These are phyloP conservation scores for Torrubiellomyces zombiae DNA, from an alignment of 2,329 filamentous ascomycete genomes.

Conservation along the genomic window DNA sequence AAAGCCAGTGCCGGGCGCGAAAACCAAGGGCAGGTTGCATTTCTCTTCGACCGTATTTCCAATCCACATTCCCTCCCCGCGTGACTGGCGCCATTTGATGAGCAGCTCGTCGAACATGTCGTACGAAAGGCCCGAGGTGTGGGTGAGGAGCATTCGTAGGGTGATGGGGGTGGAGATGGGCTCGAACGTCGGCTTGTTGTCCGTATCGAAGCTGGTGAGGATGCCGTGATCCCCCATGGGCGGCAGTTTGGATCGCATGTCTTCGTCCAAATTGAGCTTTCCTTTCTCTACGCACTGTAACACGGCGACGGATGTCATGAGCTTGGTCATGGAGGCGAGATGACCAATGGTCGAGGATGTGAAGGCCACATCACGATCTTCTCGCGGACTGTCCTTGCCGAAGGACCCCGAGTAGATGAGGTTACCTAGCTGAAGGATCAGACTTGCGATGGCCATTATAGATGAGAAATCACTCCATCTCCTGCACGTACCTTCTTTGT, in stretches of 20 bases:
- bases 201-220: slow-evolving; percentile 18
- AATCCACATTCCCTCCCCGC: too few species aligned
- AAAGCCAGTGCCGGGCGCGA: slow-evolving; percentile 30
- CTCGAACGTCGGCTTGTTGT: slow-evolving; percentile 19
- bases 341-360: slow-evolving; percentile 13
- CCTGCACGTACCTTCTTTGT: too few species aligned
- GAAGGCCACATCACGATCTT: slow-evolving; percentile 20
- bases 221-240: slow-evolving; percentile 18
- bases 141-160: slow-evolving; percentile 28
- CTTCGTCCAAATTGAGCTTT: slow-evolving; percentile 18
- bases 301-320: slow-evolving; percentile 19
- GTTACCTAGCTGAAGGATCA: slow-evolving; percentile 10
- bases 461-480: too few species aligned
- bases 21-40: slow-evolving; percentile 25
- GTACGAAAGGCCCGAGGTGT: slow-evolving; percentile 30
- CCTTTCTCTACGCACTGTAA: slow-evolving; percentile 23
- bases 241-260: slow-evolving; percentile 17
- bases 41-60: too few species aligned
- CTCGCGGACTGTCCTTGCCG: too few species aligned
- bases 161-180: slow-evolving; percentile 21
- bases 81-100: slow-evolving; percentile 21
- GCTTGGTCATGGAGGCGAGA: slow-evolving; percentile 25
- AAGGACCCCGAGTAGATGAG: slow-evolving; percentile 19
- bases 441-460: too few species aligned
- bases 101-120: slow-evolving; percentile 23